These are phyloP conservation scores for Ballota nigra DNA, from an alignment of 257 asterid species.

Conservation along the genomic window DNA sequence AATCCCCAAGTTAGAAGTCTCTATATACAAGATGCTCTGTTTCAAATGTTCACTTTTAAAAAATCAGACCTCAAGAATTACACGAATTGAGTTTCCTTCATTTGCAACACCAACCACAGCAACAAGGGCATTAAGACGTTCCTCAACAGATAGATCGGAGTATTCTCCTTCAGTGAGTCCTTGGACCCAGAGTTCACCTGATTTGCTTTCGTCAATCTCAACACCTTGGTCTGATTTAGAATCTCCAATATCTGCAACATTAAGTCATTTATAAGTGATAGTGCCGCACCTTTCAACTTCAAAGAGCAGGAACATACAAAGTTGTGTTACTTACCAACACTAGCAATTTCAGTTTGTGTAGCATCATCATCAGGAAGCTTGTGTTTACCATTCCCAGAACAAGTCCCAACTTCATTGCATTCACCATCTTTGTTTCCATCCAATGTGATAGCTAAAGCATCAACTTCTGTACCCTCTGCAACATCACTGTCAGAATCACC, in stretches of 20 bases:
- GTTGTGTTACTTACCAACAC: slow-evolving; percentile 38
- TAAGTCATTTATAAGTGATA: slow-evolving; percentile 20
- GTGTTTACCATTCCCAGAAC: slow-evolving; percentile 47
- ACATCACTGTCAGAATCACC: slow-evolving; percentile 94
- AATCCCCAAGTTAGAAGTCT: slow-evolving; percentile 22
- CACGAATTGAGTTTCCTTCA: slow-evolving; percentile 95
- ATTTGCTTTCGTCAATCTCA: slow-evolving; percentile 87
- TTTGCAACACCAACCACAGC: slow-evolving; percentile 84
- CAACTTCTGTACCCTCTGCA: slow-evolving; percentile 80
- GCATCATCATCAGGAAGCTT: slow-evolving; percentile 42
- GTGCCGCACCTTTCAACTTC: slow-evolving; percentile 9
- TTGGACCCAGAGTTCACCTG: slow-evolving; percentile 93
- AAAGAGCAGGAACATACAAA: not conserved
- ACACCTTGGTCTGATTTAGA: slow-evolving; percentile 53
- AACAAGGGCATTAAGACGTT: slow-evolving; percentile 92
- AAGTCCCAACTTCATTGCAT: slow-evolving; percentile 37
- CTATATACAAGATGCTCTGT: slow-evolving; percentile 2
- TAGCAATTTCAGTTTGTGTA: slow-evolving; percentile 37
- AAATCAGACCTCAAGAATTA: slow-evolving; percentile 57
- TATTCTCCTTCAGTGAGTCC: slow-evolving; percentile 97
- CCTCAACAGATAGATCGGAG: slow-evolving; percentile 88
- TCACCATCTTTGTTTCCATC: slow-evolving; percentile 47
- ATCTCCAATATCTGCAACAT: slow-evolving; percentile 40
- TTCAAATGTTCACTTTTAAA: slow-evolving; percentile 5
- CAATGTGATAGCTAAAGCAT: slow-evolving; percentile 62